phyloP scores from a whole-genome alignment of 495 filamentous ascomycete genomes.

The Cairneyella variabilis region DNA sequence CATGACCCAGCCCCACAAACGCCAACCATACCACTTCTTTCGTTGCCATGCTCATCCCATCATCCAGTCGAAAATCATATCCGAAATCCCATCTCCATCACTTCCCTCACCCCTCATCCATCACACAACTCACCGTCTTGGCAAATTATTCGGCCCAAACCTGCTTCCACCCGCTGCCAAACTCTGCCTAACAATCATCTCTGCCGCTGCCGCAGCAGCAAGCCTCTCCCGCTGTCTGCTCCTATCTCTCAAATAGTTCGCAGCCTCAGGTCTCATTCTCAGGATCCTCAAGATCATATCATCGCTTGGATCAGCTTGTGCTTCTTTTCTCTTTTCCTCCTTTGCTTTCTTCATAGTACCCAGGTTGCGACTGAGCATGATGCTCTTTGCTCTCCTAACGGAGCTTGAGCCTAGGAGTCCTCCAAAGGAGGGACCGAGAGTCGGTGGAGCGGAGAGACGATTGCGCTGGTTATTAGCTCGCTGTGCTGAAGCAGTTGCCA shows the following conservation, averaged over 20 bases:
- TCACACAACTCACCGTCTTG: slow-evolving; percentile 29
- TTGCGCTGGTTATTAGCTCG: slow-evolving; percentile 69
- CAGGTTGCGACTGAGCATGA: slow-evolving; percentile 92
- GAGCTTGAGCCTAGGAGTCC: slow-evolving; percentile 68
- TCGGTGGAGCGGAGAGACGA: slow-evolving; percentile 68
- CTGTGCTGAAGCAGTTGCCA: slow-evolving; percentile 84
- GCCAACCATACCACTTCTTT: neutral
- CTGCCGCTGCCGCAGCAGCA: slow-evolving; percentile 83
- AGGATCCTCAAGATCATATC: slow-evolving; percentile 97
- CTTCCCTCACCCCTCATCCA: neutral
- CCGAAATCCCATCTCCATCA: neutral
- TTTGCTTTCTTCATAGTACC: slow-evolving; percentile 96
- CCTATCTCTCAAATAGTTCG: slow-evolving; percentile 80
- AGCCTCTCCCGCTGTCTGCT: slow-evolving; percentile 92
- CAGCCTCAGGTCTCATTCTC: slow-evolving; percentile 94
- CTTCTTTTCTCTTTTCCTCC: slow-evolving; percentile 90
- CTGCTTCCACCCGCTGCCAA: slow-evolving; percentile 62
- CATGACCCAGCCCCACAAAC: neutral
- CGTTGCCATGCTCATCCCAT: neutral
- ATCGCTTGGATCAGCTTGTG: slow-evolving; percentile 94
- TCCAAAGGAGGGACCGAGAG: slow-evolving; percentile 50
- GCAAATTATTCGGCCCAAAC: slow-evolving; percentile 53
- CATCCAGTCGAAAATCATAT: neutral
- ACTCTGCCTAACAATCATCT: slow-evolving; percentile 92
- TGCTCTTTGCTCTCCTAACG: slow-evolving; percentile 79